Evolutionary conservation across 768 basidiomycete species (phyloP).

Genomic region (Rhodotorula taiwanensis): DNA sequence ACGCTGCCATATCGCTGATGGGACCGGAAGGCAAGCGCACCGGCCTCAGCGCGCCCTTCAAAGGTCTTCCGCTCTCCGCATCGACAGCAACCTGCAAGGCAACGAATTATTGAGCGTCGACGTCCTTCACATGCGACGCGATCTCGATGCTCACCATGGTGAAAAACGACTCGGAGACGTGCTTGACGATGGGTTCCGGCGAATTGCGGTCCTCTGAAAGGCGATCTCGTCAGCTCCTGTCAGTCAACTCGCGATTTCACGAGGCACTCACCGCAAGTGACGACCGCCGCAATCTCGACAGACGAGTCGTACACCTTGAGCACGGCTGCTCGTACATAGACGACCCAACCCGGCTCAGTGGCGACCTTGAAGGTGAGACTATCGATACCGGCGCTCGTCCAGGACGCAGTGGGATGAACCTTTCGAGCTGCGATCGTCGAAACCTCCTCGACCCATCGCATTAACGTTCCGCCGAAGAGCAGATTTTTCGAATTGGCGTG

Average conservation of each 20-base stretch:
- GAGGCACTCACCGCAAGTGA: slow-evolving; percentile 13
- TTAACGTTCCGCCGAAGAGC: slow-evolving; percentile 33
- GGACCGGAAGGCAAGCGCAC: slow-evolving; percentile 12
- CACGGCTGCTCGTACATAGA: slow-evolving; percentile 22
- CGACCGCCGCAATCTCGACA: slow-evolving; percentile 26
- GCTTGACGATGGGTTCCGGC: slow-evolving; percentile 3
- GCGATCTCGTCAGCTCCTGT: not conserved
- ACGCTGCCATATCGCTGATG: slow-evolving; percentile 3
- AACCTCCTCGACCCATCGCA: slow-evolving; percentile 35
- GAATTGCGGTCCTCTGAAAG: slow-evolving; percentile 32
- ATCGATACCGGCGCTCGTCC: slow-evolving; percentile 34
- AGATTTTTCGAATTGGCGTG: slow-evolving; percentile 29
- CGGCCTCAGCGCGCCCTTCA: slow-evolving; percentile 19
- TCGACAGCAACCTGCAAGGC: slow-evolving; percentile 32
- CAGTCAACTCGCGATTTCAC: no score
- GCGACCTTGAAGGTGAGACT: slow-evolving; percentile 28
- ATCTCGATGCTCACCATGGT: slow-evolving; percentile 15
- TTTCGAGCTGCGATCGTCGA: slow-evolving; percentile 25
- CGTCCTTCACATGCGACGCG: no score
- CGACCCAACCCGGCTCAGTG: slow-evolving; percentile 28
- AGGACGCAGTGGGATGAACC: slow-evolving; percentile 9
- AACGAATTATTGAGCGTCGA: no score
- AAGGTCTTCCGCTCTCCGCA: slow-evolving; percentile 15
- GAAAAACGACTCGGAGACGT: slow-evolving; percentile 29
- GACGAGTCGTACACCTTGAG: slow-evolving; percentile 26